phyloP scores from a whole-genome alignment of 768 basidiomycete species.

The Pleurotus citrinopileatus region DNA sequence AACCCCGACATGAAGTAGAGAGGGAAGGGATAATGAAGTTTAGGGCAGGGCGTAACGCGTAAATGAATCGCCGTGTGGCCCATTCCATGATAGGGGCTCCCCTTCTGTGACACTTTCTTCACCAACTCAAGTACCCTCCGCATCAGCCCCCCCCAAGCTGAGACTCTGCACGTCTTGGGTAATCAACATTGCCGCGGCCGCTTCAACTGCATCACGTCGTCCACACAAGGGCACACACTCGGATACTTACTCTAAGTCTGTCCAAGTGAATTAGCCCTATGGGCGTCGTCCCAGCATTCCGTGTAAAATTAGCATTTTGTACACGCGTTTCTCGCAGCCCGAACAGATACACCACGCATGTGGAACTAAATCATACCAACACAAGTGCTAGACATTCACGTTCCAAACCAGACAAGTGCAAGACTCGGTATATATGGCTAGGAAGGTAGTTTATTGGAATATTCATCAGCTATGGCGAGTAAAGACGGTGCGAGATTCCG shows the following conservation, averaged over 20 bases:
- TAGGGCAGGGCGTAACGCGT: constrained; percentile 26
- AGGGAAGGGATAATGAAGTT: constrained; percentile 18
- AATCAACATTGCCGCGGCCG: too few species aligned
- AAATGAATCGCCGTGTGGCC: too few species aligned
- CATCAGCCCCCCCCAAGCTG: too few species aligned
- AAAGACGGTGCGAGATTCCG: constrained; percentile 4
- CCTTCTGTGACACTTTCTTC: too few species aligned
- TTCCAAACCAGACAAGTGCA: neutral
- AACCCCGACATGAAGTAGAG: constrained; percentile 79
- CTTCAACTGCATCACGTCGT: too few species aligned
- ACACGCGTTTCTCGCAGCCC: neutral
- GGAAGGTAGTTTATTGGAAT: too few species aligned
- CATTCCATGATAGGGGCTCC: too few species aligned
- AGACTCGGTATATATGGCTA: neutral
- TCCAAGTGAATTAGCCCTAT: too few species aligned
- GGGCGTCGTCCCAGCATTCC: neutral
- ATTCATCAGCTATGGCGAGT: constrained; percentile 10
- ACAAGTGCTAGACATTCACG: neutral
- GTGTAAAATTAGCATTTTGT: neutral
- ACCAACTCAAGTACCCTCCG: too few species aligned
- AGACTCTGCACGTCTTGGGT: too few species aligned
- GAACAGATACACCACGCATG: neutral
- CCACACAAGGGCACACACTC: too few species aligned
- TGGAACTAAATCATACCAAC: neutral
- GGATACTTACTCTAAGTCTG: too few species aligned